Percentiles rank a stretch among this genome's conserved stretches.
Conservation (phyloP, 2,329 filamentous ascomycete genomes). For the Elsinoe fawcettii region DNA sequence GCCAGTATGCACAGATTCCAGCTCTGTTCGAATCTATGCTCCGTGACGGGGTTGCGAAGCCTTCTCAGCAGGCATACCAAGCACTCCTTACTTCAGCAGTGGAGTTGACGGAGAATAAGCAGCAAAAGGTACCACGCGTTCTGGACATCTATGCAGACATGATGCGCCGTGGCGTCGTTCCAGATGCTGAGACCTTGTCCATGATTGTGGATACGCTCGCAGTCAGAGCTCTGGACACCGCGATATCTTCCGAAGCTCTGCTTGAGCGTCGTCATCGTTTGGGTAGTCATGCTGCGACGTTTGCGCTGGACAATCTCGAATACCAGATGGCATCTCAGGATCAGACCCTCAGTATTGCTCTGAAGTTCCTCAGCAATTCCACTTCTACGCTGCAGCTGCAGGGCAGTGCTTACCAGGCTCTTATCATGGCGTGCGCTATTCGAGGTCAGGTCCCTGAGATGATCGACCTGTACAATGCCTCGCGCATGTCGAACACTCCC, state of each 20-base stretch:
- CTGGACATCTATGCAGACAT: conserved; percentile 95
- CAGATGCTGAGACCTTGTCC: conserved; percentile 79
- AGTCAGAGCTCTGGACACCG: conserved; percentile 69
- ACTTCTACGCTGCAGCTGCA: conserved; percentile 60
- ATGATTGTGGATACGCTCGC: conserved; percentile 79
- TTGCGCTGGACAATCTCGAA: conserved; percentile 80
- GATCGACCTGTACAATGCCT: conserved; percentile 83
- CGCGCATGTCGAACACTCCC: conserved; percentile 68
- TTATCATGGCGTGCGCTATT: conserved; percentile 81
- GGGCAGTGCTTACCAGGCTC: conserved; percentile 71
- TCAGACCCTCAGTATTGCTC: conserved; percentile 73
- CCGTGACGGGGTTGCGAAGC: conserved; percentile 67
- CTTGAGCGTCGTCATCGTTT: conserved; percentile 79
- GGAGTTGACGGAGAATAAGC: conserved; percentile 67
- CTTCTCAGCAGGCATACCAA: conserved; percentile 83
- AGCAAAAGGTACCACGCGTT: conserved; percentile 80
- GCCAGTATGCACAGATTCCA: conserved; percentile 80
- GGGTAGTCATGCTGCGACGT: conserved; percentile 80
- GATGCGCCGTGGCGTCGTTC: conserved; percentile 74
- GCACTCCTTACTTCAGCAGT: conserved; percentile 79
- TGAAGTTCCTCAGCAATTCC: conserved; percentile 78
- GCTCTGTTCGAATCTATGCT: conserved; percentile 87
- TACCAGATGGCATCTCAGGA: conserved; percentile 80
- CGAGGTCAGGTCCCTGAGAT: conserved; percentile 77
- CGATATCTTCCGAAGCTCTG: conserved; percentile 61